Conservation (phyloP, 1,284 basidiomycete species). For the Cutaneotrichosporon arboriforme region DNA sequence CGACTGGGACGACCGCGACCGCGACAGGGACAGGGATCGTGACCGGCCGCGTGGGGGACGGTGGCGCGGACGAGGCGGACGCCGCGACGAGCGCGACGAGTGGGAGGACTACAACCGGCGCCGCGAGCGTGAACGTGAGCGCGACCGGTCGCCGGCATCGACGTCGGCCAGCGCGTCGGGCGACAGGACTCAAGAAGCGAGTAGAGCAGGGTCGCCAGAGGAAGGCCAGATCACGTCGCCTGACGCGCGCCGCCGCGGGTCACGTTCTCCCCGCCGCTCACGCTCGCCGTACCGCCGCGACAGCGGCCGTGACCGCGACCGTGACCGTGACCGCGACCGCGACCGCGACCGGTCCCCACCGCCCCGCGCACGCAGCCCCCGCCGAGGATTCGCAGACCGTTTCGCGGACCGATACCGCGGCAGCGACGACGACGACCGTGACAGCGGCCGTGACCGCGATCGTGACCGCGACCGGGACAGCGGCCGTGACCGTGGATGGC, state of each 20-base stretch:
- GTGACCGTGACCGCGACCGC: slow-evolving; percentile 6
- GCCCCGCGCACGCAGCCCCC: neutral
- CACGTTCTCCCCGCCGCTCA: neutral
- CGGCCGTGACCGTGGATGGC: no score
- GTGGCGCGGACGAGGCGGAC: slow-evolving; percentile 1
- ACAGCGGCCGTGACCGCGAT: neutral
- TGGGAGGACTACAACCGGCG: slow-evolving; percentile 21
- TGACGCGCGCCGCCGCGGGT: slow-evolving; percentile 1
- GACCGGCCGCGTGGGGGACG: slow-evolving; percentile 8
- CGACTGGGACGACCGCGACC: slow-evolving; percentile 11
- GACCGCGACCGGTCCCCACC: neutral
- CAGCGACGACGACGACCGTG: neutral
- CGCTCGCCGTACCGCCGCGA: slow-evolving; percentile 1
- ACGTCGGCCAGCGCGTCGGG: neutral
- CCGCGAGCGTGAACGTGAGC: slow-evolving; percentile 3
- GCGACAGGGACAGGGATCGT: slow-evolving; percentile 6
- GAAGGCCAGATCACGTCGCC: slow-evolving; percentile 42
- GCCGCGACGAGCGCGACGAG: slow-evolving; percentile 15
- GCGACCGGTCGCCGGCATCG: slow-evolving; percentile 2
- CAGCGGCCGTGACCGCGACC: neutral
- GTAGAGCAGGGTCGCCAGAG: slow-evolving; percentile 33
- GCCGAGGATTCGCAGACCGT: neutral
- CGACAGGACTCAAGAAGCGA: neutral
- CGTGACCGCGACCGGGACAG: neutral
- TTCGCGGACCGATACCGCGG: slow-evolving; percentile 1